Conservation (phyloP, 345 rosid genomes). For the Syzygium jambos region DNA sequence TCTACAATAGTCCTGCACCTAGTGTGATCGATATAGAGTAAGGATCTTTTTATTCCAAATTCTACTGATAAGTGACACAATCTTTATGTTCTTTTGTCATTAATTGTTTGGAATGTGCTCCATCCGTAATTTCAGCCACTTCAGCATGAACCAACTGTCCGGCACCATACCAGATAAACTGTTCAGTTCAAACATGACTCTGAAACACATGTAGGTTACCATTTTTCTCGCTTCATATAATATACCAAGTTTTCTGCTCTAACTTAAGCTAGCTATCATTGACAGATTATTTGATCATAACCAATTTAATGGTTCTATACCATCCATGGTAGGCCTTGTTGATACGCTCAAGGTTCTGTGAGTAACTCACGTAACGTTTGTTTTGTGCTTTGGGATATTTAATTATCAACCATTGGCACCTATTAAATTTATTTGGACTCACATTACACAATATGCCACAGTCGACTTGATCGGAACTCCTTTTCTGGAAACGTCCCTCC, state of each 20-base stretch:
- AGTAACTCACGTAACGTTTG: conserved; percentile 4
- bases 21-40: accelerated
- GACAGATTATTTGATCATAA: conserved; percentile 34
- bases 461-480: conserved; percentile 30
- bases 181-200: conserved; percentile 26
- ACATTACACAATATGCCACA: neutral
- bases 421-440: neutral
- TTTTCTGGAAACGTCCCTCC: conserved; percentile 22
- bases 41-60: neutral
- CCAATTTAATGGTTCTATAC: conserved; percentile 19
- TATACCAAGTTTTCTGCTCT: neutral
- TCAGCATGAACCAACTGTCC: conserved; percentile 23
- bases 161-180: conserved; percentile 28
- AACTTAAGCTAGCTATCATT: neutral
- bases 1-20: neutral
- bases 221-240: neutral
- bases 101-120: neutral
- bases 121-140: conserved; percentile 15
- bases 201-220: conserved; percentile 32
- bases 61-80: neutral
- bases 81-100: neutral
- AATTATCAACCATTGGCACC: neutral
- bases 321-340: conserved; percentile 22
- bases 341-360: conserved; percentile 21
- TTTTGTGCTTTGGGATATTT: neutral